phyloP scores from a whole-genome alignment of 805 yeast species.

The Zygoascus bituminiphila region DNA sequence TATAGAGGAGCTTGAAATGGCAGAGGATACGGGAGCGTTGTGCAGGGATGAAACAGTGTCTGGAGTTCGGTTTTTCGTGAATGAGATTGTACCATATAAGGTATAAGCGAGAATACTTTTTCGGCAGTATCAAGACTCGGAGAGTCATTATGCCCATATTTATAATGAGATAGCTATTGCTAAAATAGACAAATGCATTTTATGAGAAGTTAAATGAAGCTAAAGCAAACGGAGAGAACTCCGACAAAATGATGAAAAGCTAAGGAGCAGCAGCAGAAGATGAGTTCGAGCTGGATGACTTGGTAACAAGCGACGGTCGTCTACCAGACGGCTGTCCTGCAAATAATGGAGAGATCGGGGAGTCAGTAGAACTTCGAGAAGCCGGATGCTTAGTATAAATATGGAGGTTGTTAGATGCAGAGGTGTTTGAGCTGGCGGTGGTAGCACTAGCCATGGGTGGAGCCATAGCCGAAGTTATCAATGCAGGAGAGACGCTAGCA shows the following conservation, averaged over 20 bases:
- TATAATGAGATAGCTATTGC: no score
- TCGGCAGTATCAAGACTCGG: no score
- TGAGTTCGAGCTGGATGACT: background rate
- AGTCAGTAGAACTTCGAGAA: background rate
- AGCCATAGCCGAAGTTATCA: background rate
- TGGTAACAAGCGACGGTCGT: background rate
- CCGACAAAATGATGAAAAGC: no score
- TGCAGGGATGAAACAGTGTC: constrained; percentile 61
- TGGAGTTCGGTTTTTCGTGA: constrained; percentile 57
- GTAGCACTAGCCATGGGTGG: constrained; percentile 1
- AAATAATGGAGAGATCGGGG: background rate
- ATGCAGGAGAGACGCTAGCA: background rate
- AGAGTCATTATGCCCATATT: no score
- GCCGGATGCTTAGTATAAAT: background rate
- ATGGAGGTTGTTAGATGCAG: constrained; percentile 1
- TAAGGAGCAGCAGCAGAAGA: background rate
- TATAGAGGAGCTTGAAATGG: constrained; percentile 52
- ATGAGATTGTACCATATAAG: constrained; percentile 23
- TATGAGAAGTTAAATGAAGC: no score
- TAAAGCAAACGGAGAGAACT: no score
- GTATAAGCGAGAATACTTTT: no score
- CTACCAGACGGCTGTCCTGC: background rate
- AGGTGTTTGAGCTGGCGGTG: constrained; percentile 1
- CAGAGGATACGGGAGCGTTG: constrained; percentile 48
- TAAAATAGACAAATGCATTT: no score